phyloP scores from a whole-genome alignment of 2,329 filamentous ascomycete species.

The Leptographium procerum region DNA sequence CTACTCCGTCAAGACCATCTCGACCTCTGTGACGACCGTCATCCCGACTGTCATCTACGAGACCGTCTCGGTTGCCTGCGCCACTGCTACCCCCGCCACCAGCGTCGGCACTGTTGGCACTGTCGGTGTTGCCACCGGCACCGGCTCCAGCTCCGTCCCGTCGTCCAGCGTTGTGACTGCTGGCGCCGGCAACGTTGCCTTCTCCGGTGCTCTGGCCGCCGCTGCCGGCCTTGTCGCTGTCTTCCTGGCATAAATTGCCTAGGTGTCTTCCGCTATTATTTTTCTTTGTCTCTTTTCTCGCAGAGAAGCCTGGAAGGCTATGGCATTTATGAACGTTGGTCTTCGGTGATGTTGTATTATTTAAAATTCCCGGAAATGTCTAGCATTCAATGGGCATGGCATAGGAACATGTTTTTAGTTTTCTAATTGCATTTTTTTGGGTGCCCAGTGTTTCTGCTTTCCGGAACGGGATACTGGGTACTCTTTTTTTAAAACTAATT shows the following conservation, averaged over 20 bases:
- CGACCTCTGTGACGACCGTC: constrained; percentile 45
- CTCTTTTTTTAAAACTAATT: constrained; percentile 9
- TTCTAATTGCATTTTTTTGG: constrained; percentile 31
- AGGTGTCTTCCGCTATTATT: neutral
- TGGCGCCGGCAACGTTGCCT: constrained; percentile 40
- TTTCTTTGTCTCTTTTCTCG: constrained; percentile 17
- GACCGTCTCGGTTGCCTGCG: constrained; percentile 31
- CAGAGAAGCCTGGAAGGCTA: constrained; percentile 28
- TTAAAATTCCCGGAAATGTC: neutral
- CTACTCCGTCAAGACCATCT: constrained; percentile 38
- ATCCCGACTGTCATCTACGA: constrained; percentile 42
- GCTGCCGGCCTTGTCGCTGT: constrained; percentile 42
- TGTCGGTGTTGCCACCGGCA: neutral
- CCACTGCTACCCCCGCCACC: constrained; percentile 18
- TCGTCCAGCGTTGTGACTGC: constrained; percentile 28
- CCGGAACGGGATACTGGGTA: constrained; percentile 4
- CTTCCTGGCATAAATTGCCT: constrained; percentile 37
- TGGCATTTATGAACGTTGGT: constrained; percentile 16
- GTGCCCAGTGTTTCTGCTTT: constrained; percentile 4
- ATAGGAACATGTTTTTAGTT: constrained; percentile 30
- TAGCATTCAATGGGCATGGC: constrained; percentile 10
- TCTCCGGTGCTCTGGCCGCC: constrained; percentile 43
- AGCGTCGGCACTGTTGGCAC: constrained; percentile 9
- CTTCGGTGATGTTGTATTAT: neutral
- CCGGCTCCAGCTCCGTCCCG: constrained; percentile 10